Conservation (phyloP, 2,329 filamentous ascomycete genomes). For the Myriosclerotinia curreyana region DNA sequence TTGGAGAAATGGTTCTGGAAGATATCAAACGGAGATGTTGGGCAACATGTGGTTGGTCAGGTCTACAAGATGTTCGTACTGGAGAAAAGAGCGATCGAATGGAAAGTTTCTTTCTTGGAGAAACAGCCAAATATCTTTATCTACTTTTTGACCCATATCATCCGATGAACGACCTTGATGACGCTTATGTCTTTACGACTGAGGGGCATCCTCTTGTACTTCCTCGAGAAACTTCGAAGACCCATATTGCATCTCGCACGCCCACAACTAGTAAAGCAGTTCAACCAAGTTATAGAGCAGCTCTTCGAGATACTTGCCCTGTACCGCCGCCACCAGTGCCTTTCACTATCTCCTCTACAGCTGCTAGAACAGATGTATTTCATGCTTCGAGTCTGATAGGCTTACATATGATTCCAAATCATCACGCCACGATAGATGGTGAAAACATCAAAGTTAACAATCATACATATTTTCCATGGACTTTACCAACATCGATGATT, state of each 20-base stretch:
- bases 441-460: slow-evolving; percentile 46
- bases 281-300: slow-evolving; percentile 36
- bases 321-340: slow-evolving; percentile 56
- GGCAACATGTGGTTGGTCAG: slow-evolving; percentile 90
- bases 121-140: slow-evolving; percentile 95
- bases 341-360: slow-evolving; percentile 74
- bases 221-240: slow-evolving; percentile 49
- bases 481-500: slow-evolving; percentile 71
- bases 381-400: slow-evolving; percentile 84
- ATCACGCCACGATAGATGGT: slow-evolving; percentile 48
- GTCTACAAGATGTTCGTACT: slow-evolving; percentile 74
- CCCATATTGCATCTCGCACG: slow-evolving; percentile 25
- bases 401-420: slow-evolving; percentile 70
- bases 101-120: slow-evolving; percentile 98
- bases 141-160: slow-evolving; percentile 83
- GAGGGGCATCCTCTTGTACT: slow-evolving; percentile 93
- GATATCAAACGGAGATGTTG: slow-evolving; percentile 88
- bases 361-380: slow-evolving; percentile 77
- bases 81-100: slow-evolving; percentile 90
- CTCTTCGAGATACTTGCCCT: slow-evolving; percentile 59
- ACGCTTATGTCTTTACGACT: slow-evolving; percentile 88
- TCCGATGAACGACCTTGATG: slow-evolving; percentile 82
- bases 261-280: slow-evolving; percentile 38
- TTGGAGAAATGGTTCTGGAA: slow-evolving; percentile 89
- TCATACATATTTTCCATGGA: slow-evolving; percentile 90